Evolutionary conservation across 1,284 basidiomycete genomes (phyloP).

Genomic region (Moesziomyces sp.): DNA sequence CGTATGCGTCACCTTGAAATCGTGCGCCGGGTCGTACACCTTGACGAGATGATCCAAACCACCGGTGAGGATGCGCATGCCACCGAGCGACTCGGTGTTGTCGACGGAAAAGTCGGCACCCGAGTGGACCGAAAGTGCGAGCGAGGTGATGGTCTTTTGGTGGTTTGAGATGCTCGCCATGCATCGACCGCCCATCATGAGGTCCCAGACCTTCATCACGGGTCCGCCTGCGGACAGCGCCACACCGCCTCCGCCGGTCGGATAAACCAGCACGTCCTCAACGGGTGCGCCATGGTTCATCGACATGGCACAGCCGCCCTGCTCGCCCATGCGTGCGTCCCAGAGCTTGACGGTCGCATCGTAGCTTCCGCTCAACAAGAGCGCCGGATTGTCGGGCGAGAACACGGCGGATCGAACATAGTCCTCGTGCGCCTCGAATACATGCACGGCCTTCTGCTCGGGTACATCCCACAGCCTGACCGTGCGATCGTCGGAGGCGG

Average conservation of each 20-base stretch:
- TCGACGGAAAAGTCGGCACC: slow-evolving; percentile 53
- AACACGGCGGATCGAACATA: slow-evolving; percentile 94
- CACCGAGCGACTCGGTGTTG: slow-evolving; percentile 66
- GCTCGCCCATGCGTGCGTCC: slow-evolving; percentile 75
- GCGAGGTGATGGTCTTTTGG: slow-evolving; percentile 93
- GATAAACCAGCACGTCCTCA: slow-evolving; percentile 93
- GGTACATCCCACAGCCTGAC: slow-evolving; percentile 95
- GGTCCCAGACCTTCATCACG: slow-evolving; percentile 93
- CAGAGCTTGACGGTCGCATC: slow-evolving; percentile 90
- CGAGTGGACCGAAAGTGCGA: slow-evolving; percentile 69
- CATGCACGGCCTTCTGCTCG: slow-evolving; percentile 81
- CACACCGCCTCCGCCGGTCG: slow-evolving; percentile 79
- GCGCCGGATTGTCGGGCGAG: slow-evolving; percentile 81
- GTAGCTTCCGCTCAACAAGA: slow-evolving; percentile 92
- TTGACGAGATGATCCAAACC: slow-evolving; percentile 97
- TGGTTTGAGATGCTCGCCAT: slow-evolving; percentile 76
- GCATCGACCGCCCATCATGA: slow-evolving; percentile 84
- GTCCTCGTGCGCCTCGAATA: slow-evolving; percentile 87
- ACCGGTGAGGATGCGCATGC: slow-evolving; percentile 85
- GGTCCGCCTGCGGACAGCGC: slow-evolving; percentile 90
- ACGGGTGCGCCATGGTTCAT: slow-evolving; percentile 75
- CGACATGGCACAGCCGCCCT: slow-evolving; percentile 57
- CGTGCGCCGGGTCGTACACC: slow-evolving; percentile 85
- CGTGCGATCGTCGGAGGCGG: slow-evolving; percentile 95
- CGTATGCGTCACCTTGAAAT: slow-evolving; percentile 88